phyloP scores from a whole-genome alignment of 257 asterid genomes.

The Solanum sitiens region DNA sequence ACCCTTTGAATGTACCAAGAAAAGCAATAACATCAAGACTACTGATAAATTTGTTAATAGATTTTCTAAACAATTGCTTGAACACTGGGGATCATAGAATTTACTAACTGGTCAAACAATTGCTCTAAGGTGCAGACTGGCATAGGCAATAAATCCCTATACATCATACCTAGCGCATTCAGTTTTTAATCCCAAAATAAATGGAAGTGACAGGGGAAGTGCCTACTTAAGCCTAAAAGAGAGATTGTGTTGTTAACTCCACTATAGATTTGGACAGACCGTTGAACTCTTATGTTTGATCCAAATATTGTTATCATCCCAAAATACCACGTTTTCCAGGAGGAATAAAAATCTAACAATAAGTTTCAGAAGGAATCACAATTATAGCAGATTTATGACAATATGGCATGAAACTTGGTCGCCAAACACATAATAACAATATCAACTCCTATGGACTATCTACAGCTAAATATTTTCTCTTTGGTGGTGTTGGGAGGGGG shows the following conservation, averaged over 20 bases:
- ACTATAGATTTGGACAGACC: background rate
- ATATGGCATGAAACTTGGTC: background rate
- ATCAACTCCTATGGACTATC: background rate
- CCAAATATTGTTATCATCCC: background rate
- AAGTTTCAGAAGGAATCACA: background rate
- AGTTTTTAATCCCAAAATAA: background rate
- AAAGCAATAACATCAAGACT: background rate
- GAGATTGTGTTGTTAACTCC: background rate
- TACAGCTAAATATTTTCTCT: background rate
- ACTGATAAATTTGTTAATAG: background rate
- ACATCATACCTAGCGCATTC: background rate
- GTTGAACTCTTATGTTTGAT: background rate
- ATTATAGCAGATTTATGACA: background rate
- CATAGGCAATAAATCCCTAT: background rate
- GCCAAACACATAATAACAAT: background rate
- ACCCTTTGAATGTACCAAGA: background rate
- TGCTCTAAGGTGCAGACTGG: background rate
- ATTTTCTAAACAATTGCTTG: background rate
- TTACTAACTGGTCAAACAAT: background rate
- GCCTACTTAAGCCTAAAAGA: background rate
- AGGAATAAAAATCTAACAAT: background rate
- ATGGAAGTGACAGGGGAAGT: background rate
- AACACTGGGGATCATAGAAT: background rate
- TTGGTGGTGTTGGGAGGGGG: background rate
- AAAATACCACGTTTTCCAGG: background rate